Evolutionary conservation across 2,329 filamentous ascomycete genomes (phyloP).

Genomic region (Metarhizium humberi): DNA sequence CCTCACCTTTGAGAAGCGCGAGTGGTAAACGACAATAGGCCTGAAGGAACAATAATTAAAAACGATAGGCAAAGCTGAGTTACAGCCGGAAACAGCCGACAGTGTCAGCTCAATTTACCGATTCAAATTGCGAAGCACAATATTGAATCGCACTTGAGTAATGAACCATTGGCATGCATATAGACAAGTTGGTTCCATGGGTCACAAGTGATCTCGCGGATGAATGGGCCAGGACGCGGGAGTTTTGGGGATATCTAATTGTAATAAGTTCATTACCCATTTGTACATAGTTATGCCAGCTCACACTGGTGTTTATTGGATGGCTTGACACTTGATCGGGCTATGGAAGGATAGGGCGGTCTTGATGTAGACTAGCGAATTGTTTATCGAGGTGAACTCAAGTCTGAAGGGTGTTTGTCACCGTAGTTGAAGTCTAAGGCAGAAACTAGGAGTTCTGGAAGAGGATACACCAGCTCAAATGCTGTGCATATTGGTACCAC

Average conservation of each 20-base stretch:
- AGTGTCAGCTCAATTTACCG: neutral
- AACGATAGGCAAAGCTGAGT: neutral
- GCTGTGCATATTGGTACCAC: too few species aligned
- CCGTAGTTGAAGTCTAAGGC: too few species aligned
- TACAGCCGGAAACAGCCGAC: neutral
- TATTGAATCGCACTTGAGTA: neutral
- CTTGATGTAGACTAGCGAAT: neutral
- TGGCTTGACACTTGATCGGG: neutral
- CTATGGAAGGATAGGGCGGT: neutral
- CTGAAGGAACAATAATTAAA: neutral
- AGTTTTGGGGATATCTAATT: slow-evolving; percentile 3
- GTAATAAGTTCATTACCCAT: slow-evolving; percentile 3
- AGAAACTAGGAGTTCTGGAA: neutral
- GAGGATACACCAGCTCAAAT: too few species aligned
- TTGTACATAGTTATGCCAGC: slow-evolving; percentile 4
- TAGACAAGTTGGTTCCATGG: slow-evolving; percentile 4
- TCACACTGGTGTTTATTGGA: neutral
- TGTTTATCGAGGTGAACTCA: neutral
- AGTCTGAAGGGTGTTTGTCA: neutral
- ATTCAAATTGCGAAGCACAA: neutral
- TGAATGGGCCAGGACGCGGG: neutral
- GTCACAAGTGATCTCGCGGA: slow-evolving; percentile 3
- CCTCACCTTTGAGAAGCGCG: slow-evolving; percentile 56
- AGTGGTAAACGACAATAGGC: slow-evolving; percentile 26
- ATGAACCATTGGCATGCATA: slow-evolving; percentile 4